Evolutionary conservation across 208 protist genomes (phyloP), one percentile per base, ranked within the genome.

Genomic region (Zelonia costaricensis): DNA sequence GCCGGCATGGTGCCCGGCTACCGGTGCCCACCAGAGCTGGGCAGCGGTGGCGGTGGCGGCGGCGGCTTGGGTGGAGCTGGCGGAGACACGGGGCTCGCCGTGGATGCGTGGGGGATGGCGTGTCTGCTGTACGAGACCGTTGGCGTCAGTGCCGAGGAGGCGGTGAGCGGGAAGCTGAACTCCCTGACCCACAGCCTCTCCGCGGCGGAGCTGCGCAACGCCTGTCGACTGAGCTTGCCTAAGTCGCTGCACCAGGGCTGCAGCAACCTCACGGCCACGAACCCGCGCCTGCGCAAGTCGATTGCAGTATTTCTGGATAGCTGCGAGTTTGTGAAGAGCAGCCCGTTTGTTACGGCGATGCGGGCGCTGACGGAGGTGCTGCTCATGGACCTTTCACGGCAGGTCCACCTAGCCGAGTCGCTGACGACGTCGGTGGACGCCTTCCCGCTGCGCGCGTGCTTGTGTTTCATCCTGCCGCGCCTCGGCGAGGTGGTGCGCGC

Each of bases 91-190:
- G 53, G 54, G 9, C 56, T 47, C 27, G 66, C 61, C 22, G 78
- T 80, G n/a, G 91, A 97, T 68, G 68, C 84, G 18, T 97, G 86
- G 85, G 88, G 88, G 18, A 5, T 97, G 20, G 86, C 69, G 4
- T 84, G 81, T 36, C 69, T 97, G 4, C 78, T 95, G 22, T 91
- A 84, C 57, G 82, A 94, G 49, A 76, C 80, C 20, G 52, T 91
- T 16, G 79, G 70, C 40, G 43, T 70, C 13, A 71, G 59, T 0
- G 66, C 48, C 13, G 49, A 65, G 15, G 66, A 72, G 57, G 66
- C 67, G 6, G 53, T 47, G 30, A 47, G 65, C 22, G 62, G 69
- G 9, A 63, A 39, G 38, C 60, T 67, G 25, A 52, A 49, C 42
- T 27, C 59, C 4, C 12, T 69, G 16, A 18, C 43, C 10, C 61